Percentiles rank a stretch among this genome's conserved stretches.
These are phyloP conservation scores for Penicillium janthinellum DNA, from an alignment of 2,329 filamentous ascomycete species.

Conservation along the genomic window DNA sequence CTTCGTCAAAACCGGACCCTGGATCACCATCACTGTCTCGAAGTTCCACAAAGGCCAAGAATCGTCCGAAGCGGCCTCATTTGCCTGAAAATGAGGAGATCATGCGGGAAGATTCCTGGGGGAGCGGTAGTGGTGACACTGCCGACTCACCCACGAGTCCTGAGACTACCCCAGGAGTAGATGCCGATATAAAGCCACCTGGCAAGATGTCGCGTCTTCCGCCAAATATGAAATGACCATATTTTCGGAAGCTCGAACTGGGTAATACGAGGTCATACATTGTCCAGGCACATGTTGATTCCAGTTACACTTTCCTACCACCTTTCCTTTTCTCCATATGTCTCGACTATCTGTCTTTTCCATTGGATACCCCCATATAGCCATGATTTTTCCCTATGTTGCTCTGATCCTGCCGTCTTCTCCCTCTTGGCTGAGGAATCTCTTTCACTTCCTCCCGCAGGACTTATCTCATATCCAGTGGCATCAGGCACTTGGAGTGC, in stretches of 20 bases:
- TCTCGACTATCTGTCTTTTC: constrained; percentile 26
- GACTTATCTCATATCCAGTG: background rate
- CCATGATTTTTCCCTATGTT: constrained; percentile 18
- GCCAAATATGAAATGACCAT: background rate
- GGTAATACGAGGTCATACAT: background rate
- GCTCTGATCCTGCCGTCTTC: background rate
- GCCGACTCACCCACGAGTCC: constrained; percentile 30
- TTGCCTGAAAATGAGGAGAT: constrained; percentile 18
- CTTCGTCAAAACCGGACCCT: constrained; percentile 5
- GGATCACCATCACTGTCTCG: constrained; percentile 23
- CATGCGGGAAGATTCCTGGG: constrained; percentile 33
- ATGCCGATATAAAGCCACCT: background rate
- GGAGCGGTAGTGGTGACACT: constrained; percentile 33
- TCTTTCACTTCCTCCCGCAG: background rate
- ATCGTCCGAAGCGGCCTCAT: constrained; percentile 13
- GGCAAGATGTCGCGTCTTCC: background rate
- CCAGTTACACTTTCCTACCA: background rate
- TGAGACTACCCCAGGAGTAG: constrained; percentile 7
- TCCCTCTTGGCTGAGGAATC: background rate
- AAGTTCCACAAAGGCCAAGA: constrained; percentile 13
- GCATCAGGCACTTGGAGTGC: background rate
- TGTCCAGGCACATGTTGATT: background rate
- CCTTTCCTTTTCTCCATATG: constrained; percentile 21
- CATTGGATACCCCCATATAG: constrained; percentile 39
- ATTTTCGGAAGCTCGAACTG: background rate